Percentiles rank a stretch among this genome's conserved stretches.
phyloP scores from a whole-genome alignment of 2,329 filamentous ascomycete species.

The Paraphaeosphaeria minitans region DNA sequence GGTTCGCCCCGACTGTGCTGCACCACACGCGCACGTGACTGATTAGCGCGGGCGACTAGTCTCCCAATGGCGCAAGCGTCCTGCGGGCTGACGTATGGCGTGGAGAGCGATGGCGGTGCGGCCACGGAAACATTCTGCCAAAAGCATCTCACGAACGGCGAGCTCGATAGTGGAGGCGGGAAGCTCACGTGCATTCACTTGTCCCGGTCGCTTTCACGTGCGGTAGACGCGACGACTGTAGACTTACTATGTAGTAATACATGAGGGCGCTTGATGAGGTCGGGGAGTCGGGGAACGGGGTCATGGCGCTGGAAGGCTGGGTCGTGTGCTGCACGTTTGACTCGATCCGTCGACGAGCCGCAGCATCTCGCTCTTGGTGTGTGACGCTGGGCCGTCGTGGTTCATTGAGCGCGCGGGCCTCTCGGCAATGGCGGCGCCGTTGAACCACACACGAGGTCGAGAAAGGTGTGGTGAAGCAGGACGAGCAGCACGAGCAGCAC shows the following conservation, averaged over 20 bases:
- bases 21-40: background rate
- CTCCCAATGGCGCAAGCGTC: background rate
- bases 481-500: background rate
- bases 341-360: conserved; percentile 34
- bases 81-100: background rate
- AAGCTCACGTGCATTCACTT: background rate
- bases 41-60: background rate
- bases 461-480: background rate
- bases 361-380: conserved; percentile 28
- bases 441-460: conserved; percentile 12
- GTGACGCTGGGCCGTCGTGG: conserved; percentile 32
- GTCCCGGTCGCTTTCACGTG: conserved; percentile 1
- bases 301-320: conserved; percentile 21
- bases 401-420: conserved; percentile 29
- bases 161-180: background rate
- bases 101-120: background rate
- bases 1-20: conserved; percentile 6
- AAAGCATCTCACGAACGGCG: background rate
- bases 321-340: conserved; percentile 29
- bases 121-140: background rate
- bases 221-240: conserved; percentile 7
- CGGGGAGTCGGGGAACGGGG: conserved; percentile 3
- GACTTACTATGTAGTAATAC: too few species aligned
- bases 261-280: background rate
- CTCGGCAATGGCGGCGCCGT: conserved; percentile 25